Conservation (phyloP, 306 rosid genomes). For the Sesbania bispinosa region DNA sequence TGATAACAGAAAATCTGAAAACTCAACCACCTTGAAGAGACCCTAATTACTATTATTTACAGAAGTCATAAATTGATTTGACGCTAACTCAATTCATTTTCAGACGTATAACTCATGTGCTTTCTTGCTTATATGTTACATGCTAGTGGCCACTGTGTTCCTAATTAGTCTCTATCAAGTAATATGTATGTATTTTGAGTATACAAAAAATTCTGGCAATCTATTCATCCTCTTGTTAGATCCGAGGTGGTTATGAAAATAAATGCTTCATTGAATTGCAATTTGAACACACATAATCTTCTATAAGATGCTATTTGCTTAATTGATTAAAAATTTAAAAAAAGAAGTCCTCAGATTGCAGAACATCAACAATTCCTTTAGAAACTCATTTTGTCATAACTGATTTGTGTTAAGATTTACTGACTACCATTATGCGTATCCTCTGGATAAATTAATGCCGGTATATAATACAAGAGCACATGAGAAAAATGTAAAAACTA, state of each 20-base stretch:
- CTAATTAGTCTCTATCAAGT: too few relatives aligned
- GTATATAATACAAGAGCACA: conserved; percentile 43
- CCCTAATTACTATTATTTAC: too few relatives aligned
- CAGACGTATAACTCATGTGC: too few relatives aligned
- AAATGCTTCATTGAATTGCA: not conserved
- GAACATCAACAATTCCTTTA: not conserved
- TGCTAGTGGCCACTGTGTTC: too few relatives aligned
- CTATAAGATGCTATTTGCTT: not conserved
- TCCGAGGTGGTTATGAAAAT: not conserved
- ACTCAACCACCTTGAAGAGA: too few relatives aligned
- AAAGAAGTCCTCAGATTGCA: not conserved
- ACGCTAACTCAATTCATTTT: too few relatives aligned
- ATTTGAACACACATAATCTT: not conserved
- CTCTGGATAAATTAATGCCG: conserved; percentile 31
- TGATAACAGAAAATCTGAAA: too few relatives aligned
- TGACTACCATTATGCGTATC: conserved; percentile 24
- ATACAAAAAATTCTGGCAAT: not conserved
- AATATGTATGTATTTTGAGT: not conserved
- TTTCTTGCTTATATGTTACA: too few relatives aligned
- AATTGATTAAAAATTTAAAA: not conserved
- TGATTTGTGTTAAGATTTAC: not conserved
- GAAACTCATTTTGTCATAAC: conserved; percentile 2
- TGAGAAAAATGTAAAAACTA: not conserved
- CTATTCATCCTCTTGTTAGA: not conserved
- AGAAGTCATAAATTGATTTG: too few relatives aligned